phyloP scores from a whole-genome alignment of 2,329 filamentous ascomycete genomes.

The Xylariaceae sp. region DNA sequence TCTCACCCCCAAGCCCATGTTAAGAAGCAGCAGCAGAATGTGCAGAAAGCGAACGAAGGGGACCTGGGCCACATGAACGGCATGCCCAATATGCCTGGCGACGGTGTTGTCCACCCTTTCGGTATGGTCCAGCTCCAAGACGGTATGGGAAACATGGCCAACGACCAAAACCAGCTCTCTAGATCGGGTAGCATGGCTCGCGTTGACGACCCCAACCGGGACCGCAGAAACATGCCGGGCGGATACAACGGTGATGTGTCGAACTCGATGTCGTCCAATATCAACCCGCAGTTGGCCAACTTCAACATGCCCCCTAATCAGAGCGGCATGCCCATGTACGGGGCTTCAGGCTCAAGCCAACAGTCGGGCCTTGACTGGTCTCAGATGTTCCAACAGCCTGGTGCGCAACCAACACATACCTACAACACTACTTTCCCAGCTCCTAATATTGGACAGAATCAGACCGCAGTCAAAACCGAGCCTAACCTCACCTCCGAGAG shows the following conservation, averaged over 20 bases:
- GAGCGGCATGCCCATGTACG: conserved; percentile 61
- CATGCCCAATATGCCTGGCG: conserved; percentile 52
- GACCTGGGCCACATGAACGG: conserved; percentile 57
- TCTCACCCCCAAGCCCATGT: conserved; percentile 87
- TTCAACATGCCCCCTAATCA: conserved; percentile 59
- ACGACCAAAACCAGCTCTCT: conserved; percentile 57
- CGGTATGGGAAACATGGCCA: conserved; percentile 54
- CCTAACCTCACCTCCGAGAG: conserved; percentile 50
- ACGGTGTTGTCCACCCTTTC: conserved; percentile 54
- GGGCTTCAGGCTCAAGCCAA: conserved; percentile 55
- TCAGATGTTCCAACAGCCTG: conserved; percentile 67
- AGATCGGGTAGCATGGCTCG: conserved; percentile 56
- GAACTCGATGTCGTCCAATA: conserved; percentile 56
- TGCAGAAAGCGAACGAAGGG: conserved; percentile 45
- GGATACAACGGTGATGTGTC: conserved; percentile 52
- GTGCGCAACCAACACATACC: conserved; percentile 53
- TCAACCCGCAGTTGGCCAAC: conserved; percentile 58
- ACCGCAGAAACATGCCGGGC: conserved; percentile 51
- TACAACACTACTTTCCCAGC: conserved; percentile 55
- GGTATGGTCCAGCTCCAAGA: conserved; percentile 52
- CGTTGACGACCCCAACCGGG: conserved; percentile 51
- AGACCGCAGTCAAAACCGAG: conserved; percentile 65
- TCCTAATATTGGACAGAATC: conserved; percentile 63
- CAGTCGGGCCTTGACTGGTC: conserved; percentile 67
- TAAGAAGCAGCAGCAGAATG: conserved; percentile 67